phyloP scores from a whole-genome alignment of 2,329 filamentous ascomycete genomes.

The Lachnellula hyalina region DNA sequence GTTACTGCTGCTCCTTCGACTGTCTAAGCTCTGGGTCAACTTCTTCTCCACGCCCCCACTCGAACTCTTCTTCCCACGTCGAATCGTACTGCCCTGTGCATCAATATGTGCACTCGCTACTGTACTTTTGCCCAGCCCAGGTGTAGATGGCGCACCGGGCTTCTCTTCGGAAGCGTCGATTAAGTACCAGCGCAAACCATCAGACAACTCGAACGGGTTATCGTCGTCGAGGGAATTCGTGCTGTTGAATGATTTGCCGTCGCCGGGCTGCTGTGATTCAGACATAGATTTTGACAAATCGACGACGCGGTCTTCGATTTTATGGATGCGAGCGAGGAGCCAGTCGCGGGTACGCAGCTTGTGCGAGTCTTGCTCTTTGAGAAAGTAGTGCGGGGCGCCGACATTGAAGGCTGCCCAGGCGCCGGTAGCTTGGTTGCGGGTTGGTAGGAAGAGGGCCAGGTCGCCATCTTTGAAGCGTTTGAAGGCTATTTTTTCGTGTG shows the following conservation, averaged over 20 bases:
- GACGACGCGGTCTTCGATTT: constrained; percentile 87
- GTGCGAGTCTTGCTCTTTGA: constrained; percentile 87
- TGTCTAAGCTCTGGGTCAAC: constrained; percentile 83
- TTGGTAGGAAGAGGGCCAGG: constrained; percentile 87
- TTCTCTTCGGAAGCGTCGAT: constrained; percentile 94
- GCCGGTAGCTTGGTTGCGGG: constrained; percentile 85
- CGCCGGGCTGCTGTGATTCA: constrained; percentile 26
- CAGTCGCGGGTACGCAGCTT: constrained; percentile 81
- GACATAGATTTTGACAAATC: constrained; percentile 75
- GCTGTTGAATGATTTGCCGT: constrained; percentile 39
- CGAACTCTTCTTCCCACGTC: constrained; percentile 37
- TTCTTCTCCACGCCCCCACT: constrained; percentile 63
- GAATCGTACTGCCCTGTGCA: constrained; percentile 67
- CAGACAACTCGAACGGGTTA: constrained; percentile 93
- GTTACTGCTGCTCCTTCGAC: constrained; percentile 78
- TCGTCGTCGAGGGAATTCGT: constrained; percentile 67
- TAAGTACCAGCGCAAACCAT: constrained; percentile 93
- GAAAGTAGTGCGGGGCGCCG: constrained; percentile 92
- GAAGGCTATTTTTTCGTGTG: constrained; percentile 94
- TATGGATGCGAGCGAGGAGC: constrained; percentile 90
- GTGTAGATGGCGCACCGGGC: constrained; percentile 83
- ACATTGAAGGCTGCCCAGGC: constrained; percentile 99
- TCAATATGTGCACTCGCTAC: constrained; percentile 84
- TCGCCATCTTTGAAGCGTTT: constrained; percentile 95
- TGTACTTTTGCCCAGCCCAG: constrained; percentile 85